phyloP scores from a whole-genome alignment of 2,329 filamentous ascomycete species.

The Clarireedia monteithiana region DNA sequence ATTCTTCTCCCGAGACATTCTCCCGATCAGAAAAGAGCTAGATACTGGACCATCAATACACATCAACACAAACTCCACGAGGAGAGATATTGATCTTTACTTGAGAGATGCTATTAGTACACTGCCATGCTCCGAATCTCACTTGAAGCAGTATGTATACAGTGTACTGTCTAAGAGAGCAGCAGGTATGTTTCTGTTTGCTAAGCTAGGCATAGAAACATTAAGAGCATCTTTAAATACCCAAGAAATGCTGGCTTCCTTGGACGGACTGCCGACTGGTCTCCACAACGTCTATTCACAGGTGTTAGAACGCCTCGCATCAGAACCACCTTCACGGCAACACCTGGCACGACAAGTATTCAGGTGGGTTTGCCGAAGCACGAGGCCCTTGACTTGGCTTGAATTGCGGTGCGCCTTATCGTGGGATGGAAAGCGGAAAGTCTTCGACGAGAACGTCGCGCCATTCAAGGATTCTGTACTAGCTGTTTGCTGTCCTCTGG shows the following conservation, averaged over 20 bases:
- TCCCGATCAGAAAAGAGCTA: conserved; percentile 3
- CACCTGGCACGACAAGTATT: conserved; percentile 2
- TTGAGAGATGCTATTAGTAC: conserved; percentile 4
- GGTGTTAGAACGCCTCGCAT: not conserved
- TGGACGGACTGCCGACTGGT: conserved; percentile 3
- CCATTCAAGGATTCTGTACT: conserved; percentile 3
- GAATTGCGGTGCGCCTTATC: conserved; percentile 5
- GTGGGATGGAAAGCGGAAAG: conserved; percentile 4
- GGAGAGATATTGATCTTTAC: conserved; percentile 2
- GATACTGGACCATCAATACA: not conserved
- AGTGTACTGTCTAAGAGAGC: conserved; percentile 2
- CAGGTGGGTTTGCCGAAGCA: conserved; percentile 5
- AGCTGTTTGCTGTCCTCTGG: conserved; percentile 4
- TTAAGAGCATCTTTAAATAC: conserved; percentile 3
- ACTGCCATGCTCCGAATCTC: conserved; percentile 4
- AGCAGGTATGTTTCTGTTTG: conserved; percentile 8
- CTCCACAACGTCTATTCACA: conserved; percentile 6
- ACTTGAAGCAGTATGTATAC: conserved; percentile 6
- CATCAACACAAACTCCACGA: not conserved
- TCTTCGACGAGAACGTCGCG: not conserved
- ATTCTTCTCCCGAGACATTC: conserved; percentile 6
- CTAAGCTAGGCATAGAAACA: conserved; percentile 3
- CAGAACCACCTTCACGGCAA: not conserved
- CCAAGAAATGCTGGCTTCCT: conserved; percentile 6
- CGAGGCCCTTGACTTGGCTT: conserved; percentile 3